Conservation (phyloP, 768 basidiomycete species). For the Pisolithus marmoratus region DNA sequence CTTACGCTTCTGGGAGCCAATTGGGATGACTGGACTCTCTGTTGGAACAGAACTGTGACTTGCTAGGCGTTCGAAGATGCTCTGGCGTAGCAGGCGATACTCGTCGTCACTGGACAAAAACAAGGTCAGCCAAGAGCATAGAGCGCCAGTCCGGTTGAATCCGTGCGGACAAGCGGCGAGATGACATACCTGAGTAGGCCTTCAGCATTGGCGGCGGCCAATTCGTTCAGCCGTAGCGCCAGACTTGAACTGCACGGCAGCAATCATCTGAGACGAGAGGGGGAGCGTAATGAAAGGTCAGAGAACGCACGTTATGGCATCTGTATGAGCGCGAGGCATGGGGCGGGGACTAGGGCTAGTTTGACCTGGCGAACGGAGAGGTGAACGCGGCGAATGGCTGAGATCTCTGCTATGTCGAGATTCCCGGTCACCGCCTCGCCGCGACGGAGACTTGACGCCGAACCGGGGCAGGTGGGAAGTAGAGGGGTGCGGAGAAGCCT, state of each 20-base stretch:
- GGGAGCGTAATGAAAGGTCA: slow-evolving; percentile 3
- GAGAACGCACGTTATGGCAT: slow-evolving; percentile 50
- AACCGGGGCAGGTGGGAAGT: slow-evolving; percentile 27
- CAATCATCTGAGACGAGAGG: slow-evolving; percentile 8
- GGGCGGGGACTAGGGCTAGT: slow-evolving; percentile 13
- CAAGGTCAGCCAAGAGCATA: slow-evolving; percentile 3
- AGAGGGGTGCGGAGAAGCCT: slow-evolving; percentile 29
- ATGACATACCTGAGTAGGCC: slow-evolving; percentile 65
- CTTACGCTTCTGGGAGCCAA: slow-evolving; percentile 27
- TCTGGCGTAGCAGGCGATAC: slow-evolving; percentile 78
- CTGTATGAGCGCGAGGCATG: slow-evolving; percentile 31
- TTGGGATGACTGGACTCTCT: slow-evolving; percentile 59
- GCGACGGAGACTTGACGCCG: slow-evolving; percentile 9
- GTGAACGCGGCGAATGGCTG: slow-evolving; percentile 12
- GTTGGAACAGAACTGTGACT: slow-evolving; percentile 51
- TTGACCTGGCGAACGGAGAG: slow-evolving; percentile 18
- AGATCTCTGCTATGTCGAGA: slow-evolving; percentile 9
- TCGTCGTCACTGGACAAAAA: slow-evolving; percentile 68
- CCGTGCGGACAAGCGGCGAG: background rate
- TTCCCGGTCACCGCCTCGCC: slow-evolving; percentile 15
- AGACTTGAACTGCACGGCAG: slow-evolving; percentile 52
- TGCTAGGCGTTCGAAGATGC: slow-evolving; percentile 75
- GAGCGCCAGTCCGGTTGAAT: background rate
- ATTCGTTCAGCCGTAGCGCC: slow-evolving; percentile 75
- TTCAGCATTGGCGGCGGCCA: slow-evolving; percentile 74